Conservation (phyloP, 129 eudicot species). For the Helianthus annuus region DNA sequence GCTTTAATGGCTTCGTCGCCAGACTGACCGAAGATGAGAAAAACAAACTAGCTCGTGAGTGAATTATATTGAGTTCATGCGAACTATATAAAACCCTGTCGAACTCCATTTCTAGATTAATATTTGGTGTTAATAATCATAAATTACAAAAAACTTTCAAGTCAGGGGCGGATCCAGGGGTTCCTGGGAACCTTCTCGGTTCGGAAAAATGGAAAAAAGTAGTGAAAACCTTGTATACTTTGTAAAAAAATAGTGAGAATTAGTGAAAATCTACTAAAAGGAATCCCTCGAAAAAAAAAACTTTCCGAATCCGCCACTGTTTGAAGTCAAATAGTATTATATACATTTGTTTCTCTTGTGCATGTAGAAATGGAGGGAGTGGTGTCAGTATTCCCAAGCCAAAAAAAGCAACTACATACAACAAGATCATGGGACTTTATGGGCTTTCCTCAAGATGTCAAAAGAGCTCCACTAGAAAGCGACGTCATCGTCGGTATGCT, state of each 20-base stretch:
- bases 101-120: background rate
- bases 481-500: slow-evolving; percentile 46
- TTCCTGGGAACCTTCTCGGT: too few relatives aligned
- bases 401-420: slow-evolving; percentile 51
- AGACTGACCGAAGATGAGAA: slow-evolving; percentile 53
- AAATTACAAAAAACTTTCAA: background rate
- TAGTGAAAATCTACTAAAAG: too few relatives aligned
- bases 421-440: slow-evolving; percentile 79
- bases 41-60: slow-evolving; percentile 42
- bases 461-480: slow-evolving; percentile 39
- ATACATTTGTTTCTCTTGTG: background rate
- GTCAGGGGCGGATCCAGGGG: background rate
- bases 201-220: too few relatives aligned
- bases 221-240: too few relatives aligned
- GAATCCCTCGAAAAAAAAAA: too few relatives aligned
- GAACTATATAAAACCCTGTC: background rate
- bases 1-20: slow-evolving; percentile 74
- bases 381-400: slow-evolving; percentile 62
- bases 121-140: background rate
- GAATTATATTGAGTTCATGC: background rate
- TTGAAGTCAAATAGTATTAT: background rate
- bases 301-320: too few relatives aligned
- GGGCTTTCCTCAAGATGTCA: slow-evolving; percentile 40
- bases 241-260: too few relatives aligned
- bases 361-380: slow-evolving; percentile 55